Base-by-base conservation (phyloP, 1,284 basidiomycete genomes). In the Ceratorhiza oryzae-sativae region DNA sequence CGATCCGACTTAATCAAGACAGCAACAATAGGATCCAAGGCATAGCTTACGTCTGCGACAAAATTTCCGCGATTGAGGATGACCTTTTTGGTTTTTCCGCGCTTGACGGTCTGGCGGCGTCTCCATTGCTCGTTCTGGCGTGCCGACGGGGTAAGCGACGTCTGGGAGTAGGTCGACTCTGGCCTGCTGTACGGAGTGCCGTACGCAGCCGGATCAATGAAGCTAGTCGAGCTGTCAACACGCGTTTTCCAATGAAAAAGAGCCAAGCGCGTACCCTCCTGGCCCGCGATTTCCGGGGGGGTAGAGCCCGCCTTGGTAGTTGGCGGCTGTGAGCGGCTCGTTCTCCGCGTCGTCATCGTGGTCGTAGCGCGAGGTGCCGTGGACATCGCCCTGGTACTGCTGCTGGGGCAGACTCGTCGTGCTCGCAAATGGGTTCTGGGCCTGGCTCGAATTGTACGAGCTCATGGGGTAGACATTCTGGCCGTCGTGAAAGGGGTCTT, bases 11-110 rank as follows among this genome's bases (percentile, higher is more conserved):
- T 39, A 41, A 27, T 27, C 27, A 15, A n/a, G 36, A 23, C 23
- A 8, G 39, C 46, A 10, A 23, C n/a, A 45, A 45, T 12, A 8
- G n/a, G 27, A 3, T 13, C 20, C 3, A 46, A 61, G 10, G 32
- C 8, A 13, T 27, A 39, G 32, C 67, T 23, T 25, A 70, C 67
- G 15, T 97, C 94, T 49, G 89, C 86, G 79, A 97, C 91, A 82
- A 95, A 97, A 78, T 97, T 93, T 72, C 94, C 94, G 67, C 93
- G 86, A 1, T 94, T 96, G 75, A 98, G 89, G 80, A 94, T 93
- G 82, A 98, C 91, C 79, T 92, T 94, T 76, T 93, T 92, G n/a
- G 93, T 94, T 15, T 93, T 91, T 76, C 93, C 93, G 71, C 93
- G 91, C 79, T 92, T 93, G 81, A 94, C 93, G n/a, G 92, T 94